Base-by-base conservation (phyloP, 208 protist species). In the Strigomonas galati region DNA sequence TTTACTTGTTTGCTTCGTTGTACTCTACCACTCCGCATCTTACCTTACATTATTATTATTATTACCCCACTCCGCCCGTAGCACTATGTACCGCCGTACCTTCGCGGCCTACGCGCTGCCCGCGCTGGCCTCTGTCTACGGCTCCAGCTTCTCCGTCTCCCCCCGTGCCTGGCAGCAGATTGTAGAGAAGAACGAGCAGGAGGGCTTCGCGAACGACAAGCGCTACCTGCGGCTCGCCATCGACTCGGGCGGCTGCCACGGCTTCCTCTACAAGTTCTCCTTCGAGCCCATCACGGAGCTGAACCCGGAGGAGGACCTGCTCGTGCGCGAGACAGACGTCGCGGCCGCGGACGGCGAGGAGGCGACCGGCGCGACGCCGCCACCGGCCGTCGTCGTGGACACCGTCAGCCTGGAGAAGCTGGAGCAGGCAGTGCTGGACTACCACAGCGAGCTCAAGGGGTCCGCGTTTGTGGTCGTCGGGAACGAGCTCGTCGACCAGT, bases 391-490 rank as follows among this genome's bases (percentile, higher is more conserved):
- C 0, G 87, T 96, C 0, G 81, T 94, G 23, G 91, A 96, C 72
- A 85, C 71, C 53, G 64, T 82, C 53, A 92, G 81, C 44, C 48
- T 84, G 3, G 60, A 73, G 21, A 94, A 94, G 75, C 76, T 96
- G 21, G 72, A 88, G 49, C 69, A 76, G 0, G 85, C 91, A 21
- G 74, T 85, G 7, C 71, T 96, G 6, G 87, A 96, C 68, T 96
- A 84, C 73, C 86, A 96, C 78, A 90, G 82, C 30, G 91, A 96
- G 72, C 67, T 96, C 61, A 96, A 96, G 53, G 91, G 91, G 0
- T 76, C 82, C 1, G 87, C 91, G 1, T 96, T 96, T 73, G 91
- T 96, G 0, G 87, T 93, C 1, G 79, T 96, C 0, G 91, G 91
- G 0, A 96, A 96, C 62, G 87, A 91, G 59, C 70, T 94, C n/a